Percentiles rank a stretch among this genome's conserved stretches.
Evolutionary conservation across 805 yeast species (phyloP).

Genomic region (Saturnispora halmiae): DNA sequence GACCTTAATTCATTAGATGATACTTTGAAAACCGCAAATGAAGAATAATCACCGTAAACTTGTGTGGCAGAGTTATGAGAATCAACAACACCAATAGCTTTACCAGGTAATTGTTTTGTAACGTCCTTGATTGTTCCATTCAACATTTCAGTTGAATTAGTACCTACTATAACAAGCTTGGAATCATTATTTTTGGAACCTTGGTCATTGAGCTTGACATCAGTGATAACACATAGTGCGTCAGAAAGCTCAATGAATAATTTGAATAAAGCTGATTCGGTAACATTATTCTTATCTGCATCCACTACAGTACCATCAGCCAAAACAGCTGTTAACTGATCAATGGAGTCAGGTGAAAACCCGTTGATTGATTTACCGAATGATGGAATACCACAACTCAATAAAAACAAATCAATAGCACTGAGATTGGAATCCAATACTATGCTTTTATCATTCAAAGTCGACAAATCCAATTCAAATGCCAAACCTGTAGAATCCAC

Average conservation of each 20-base stretch:
- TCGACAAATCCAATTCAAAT: slow-evolving; percentile 13
- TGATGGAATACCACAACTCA: slow-evolving; percentile 16
- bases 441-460: slow-evolving; percentile 10
- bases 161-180: slow-evolving; percentile 16
- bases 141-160: slow-evolving; percentile 13
- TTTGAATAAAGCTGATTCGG: slow-evolving; percentile 10
- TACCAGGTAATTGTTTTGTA: slow-evolving; percentile 15
- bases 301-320: slow-evolving; percentile 22
- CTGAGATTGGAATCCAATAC: slow-evolving; percentile 1
- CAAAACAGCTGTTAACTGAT: slow-evolving; percentile 19
- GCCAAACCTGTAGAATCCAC: slow-evolving; percentile 11
- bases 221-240: slow-evolving; percentile 18
- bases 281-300: slow-evolving; percentile 3
- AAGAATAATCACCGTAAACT: slow-evolving; percentile 9
- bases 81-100: slow-evolving; percentile 14
- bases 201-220: background rate
- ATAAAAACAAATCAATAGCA: slow-evolving; percentile 18
- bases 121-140: slow-evolving; percentile 14
- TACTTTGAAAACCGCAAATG: slow-evolving; percentile 14
- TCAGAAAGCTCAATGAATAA: slow-evolving; percentile 13
- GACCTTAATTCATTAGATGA: background rate
- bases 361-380: slow-evolving; percentile 10
- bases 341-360: slow-evolving; percentile 11
- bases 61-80: slow-evolving; percentile 5
- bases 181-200: background rate